These are phyloP conservation scores for Spathaspora girioi DNA, from an alignment of 805 yeast genomes.

Conservation along the genomic window DNA sequence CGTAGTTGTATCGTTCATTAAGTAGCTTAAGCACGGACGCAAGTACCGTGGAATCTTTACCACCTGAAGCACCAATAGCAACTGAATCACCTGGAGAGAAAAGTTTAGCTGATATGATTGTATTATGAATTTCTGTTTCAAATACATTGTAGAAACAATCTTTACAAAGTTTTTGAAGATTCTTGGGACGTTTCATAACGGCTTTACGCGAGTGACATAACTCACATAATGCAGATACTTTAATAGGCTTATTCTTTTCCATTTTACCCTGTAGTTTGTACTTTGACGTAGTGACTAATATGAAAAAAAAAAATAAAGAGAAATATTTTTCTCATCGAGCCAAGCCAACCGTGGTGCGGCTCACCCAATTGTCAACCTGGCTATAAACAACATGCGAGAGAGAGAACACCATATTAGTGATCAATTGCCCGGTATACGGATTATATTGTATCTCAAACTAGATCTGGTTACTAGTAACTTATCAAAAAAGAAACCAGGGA, in stretches of 20 bases:
- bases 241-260: constrained; percentile 16
- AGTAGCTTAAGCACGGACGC: constrained; percentile 84
- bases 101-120: constrained; percentile 66
- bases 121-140: constrained; percentile 93
- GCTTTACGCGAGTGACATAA: constrained; percentile 81
- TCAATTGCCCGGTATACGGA: no score
- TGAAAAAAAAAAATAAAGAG: not conserved
- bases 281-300: not conserved
- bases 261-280: not conserved
- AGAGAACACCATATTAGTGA: no score
- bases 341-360: not conserved
- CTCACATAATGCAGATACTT: constrained; percentile 62
- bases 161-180: constrained; percentile 84
- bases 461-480: no score
- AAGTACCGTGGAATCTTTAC: constrained; percentile 94
- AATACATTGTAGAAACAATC: constrained; percentile 85
- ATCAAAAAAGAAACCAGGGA: no score
- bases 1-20: constrained; percentile 86
- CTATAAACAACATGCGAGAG: no score
- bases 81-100: constrained; percentile 81
- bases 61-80: constrained; percentile 98
- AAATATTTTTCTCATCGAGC: not conserved
- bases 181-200: constrained; percentile 87
- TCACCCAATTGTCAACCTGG: not conserved
- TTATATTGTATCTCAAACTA: no score